phyloP scores from a whole-genome alignment of 768 basidiomycete genomes.

The Mycena vulgaris region DNA sequence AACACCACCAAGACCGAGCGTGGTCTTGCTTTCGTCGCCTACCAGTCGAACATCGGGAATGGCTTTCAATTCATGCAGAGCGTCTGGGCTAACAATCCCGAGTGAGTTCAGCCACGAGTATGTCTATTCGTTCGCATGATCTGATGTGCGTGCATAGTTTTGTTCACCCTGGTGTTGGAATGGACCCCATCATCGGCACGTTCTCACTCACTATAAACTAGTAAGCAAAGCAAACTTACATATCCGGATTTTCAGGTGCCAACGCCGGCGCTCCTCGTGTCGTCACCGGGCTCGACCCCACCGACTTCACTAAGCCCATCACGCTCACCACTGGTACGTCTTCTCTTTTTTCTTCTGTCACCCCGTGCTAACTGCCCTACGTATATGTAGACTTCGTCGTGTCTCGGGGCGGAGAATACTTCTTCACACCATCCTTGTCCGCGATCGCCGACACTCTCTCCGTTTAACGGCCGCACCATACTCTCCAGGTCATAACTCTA shows the following conservation, averaged over 20 bases:
- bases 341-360: neutral
- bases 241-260: neutral
- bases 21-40: conserved; percentile 38
- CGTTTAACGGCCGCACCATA: no score
- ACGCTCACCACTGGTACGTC: conserved; percentile 28
- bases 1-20: conserved; percentile 29
- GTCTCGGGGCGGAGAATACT: conserved; percentile 49
- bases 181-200: conserved; percentile 15
- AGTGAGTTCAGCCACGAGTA: conserved; percentile 10
- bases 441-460: conserved; percentile 39
- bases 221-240: no score
- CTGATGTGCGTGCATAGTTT: conserved; percentile 8
- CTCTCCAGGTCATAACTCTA: no score
- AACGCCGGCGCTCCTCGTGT: conserved; percentile 20
- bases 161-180: conserved; percentile 10
- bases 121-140: neutral
- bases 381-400: conserved; percentile 40
- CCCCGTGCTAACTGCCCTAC: neutral
- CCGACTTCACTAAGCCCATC: neutral
- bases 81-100: conserved; percentile 32
- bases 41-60: conserved; percentile 30
- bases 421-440: conserved; percentile 49
- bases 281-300: conserved; percentile 32
- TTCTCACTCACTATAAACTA: no score
- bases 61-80: conserved; percentile 39